Evolutionary conservation across 139 green algal genomes (phyloP), one percentile per base, ranked within the genome.

Genomic region (Pleodorina starrii): DNA sequence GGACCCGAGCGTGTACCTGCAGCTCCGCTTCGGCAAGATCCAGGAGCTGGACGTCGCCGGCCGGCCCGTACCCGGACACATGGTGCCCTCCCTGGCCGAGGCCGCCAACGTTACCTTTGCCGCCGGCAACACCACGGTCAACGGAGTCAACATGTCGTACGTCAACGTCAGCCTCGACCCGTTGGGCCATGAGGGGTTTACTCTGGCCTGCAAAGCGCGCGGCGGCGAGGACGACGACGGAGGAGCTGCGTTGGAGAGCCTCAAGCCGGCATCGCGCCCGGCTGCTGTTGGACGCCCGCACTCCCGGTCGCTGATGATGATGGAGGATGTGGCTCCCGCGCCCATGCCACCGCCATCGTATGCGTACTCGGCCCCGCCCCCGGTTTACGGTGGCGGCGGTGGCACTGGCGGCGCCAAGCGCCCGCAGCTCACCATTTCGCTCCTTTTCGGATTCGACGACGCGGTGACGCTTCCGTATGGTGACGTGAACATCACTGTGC

Each of bases 401-500:
- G n/a, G n/a, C n/a, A n/a, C n/a, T n/a, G n/a, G n/a, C n/a, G n/a
- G n/a, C n/a, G n/a, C n/a, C n/a, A n/a, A n/a, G n/a, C n/a, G n/a
- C n/a, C n/a, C n/a, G n/a, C n/a, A n/a, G n/a, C n/a, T n/a, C n/a
- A n/a, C 72, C 23, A 40, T 51, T 14, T 12, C n/a, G 57, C 80
- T 86, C 40, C 80, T 86, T 38, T 86, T 86, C 25, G 80, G 80
- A 6, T 5, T 86, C 10, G 59, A 86, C 29, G 80, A 71, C n/a
- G 40, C 19, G 40, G 17, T 86, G 12, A 76, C 40, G 38, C 38
- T 86, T 38, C 80, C 80, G 23, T 86, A 86, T 40, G 80, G 80
- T 12, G 42, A n/a, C 19, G 38, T 11, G 32, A 86, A 63, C 25
- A 23, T 86, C 10, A 46, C 25, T 35, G 59, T 86, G 3, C 59